A percentile compares a stretch with the other conserved stretches of the same genome.
Conservation (phyloP, 208 protist species). For the Balamuthia mandrillaris region DNA sequence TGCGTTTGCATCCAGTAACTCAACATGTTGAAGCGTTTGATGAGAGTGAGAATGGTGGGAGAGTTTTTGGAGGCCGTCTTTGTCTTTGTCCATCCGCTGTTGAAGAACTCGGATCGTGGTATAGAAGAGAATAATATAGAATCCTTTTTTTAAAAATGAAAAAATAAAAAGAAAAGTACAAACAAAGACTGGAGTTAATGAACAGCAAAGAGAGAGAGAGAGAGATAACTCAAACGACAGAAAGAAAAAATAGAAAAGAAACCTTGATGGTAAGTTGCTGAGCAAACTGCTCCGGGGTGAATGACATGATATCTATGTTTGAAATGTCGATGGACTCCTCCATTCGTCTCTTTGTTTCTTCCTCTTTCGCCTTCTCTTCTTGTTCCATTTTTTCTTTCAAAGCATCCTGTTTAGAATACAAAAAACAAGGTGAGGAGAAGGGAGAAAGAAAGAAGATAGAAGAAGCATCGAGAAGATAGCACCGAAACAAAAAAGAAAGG, state of each 20-base stretch:
- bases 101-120: neutral
- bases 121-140: neutral
- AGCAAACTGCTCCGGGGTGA: neutral
- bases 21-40: conserved; percentile 8
- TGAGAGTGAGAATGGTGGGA: neutral
- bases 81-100: conserved; percentile 8
- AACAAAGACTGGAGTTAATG: too few species aligned
- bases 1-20: neutral
- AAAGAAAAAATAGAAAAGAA: neutral
- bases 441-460: neutral
- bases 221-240: too few species aligned
- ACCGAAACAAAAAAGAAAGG: too few species aligned
- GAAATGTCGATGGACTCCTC: neutral
- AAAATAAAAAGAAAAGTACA: too few species aligned
- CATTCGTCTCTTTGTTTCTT: neutral
- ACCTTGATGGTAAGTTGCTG: conserved; percentile 7
- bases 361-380: neutral
- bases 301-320: neutral
- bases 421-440: neutral
- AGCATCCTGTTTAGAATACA: neutral
- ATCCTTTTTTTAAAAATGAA: neutral
- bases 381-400: neutral
- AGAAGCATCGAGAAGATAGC: neutral
- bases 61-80: neutral
- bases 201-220: too few species aligned